Conservation (phyloP, 495 filamentous ascomycete species). For the Pyrenula massariospora region DNA sequence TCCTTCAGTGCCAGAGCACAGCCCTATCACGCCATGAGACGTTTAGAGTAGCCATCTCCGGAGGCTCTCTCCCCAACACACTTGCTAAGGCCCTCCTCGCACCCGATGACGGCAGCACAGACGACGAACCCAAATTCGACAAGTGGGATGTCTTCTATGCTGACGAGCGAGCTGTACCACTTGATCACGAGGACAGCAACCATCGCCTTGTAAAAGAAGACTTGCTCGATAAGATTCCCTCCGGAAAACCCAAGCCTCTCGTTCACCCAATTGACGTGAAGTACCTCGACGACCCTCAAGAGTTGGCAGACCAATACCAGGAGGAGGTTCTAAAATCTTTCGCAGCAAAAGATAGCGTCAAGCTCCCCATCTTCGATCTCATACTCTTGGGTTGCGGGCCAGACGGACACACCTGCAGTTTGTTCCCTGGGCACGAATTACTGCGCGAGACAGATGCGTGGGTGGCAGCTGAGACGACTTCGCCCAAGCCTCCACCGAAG, state of each 20-base stretch:
- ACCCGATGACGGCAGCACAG: slow-evolving; percentile 37
- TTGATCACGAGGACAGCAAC: slow-evolving; percentile 88
- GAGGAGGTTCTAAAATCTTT: slow-evolving; percentile 73
- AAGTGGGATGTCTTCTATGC: slow-evolving; percentile 99
- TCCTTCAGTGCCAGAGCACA: slow-evolving; percentile 66
- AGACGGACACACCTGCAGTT: slow-evolving; percentile 92
- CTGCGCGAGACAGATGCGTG: slow-evolving; percentile 83
- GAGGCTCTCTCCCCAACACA: slow-evolving; percentile 81
- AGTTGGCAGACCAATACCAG: slow-evolving; percentile 90
- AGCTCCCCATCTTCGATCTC: slow-evolving; percentile 87
- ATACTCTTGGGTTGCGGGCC: slow-evolving; percentile 87
- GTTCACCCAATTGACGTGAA: slow-evolving; percentile 67
- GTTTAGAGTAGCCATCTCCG: slow-evolving; percentile 89
- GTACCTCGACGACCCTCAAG: slow-evolving; percentile 71
- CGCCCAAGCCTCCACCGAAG: slow-evolving; percentile 83
- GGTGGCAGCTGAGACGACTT: slow-evolving; percentile 83
- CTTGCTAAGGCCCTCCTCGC: slow-evolving; percentile 73
- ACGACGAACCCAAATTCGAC: slow-evolving; percentile 59
- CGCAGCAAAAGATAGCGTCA: slow-evolving; percentile 74
- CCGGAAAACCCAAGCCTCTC: slow-evolving; percentile 46
- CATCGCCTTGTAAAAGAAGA: slow-evolving; percentile 79
- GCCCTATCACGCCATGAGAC: slow-evolving; percentile 65
- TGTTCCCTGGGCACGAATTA: slow-evolving; percentile 83
- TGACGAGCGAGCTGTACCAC: slow-evolving; percentile 88
- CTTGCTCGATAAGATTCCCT: slow-evolving; percentile 75